Base-by-base conservation (phyloP, 129 eudicot species). In the Lonicera japonica region DNA sequence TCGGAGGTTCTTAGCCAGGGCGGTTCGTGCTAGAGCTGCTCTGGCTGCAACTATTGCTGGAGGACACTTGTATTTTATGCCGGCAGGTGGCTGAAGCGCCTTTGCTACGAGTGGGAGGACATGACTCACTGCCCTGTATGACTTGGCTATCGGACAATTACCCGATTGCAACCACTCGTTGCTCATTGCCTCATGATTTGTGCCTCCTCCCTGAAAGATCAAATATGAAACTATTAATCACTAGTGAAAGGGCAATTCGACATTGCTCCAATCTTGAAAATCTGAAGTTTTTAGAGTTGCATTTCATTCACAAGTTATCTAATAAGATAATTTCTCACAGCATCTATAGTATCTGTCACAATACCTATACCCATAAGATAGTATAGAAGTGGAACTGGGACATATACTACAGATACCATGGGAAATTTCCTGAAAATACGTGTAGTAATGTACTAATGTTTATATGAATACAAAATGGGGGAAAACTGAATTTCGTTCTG, bases 101-200 rank as follows among this genome's bases (percentile, higher is more conserved):
- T 88, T 85, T 4, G 96, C 92, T 43, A 94, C 83, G 14, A 88
- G 79, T 21, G 99, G 99, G 34, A 94, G 72, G 63, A 94, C 84
- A 45, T 75, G 38, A 45, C 85, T 77, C 17, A 94, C 96, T 54
- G 99, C 91, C 43, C 96, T 79, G 63, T 82, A 92, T 18, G 99
- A 92, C 77, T 92, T 92, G 36, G 99, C 99, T 58, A 92, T 80
- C 0, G 99, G 99, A 41, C 99, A 92, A 55, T 83, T 82, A 12
- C 99, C 99, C 16, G 63, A 82, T 85, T 94, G 85, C 45, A 88
- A 70, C 99, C 99, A 94, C 65, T 94, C 96, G 51, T 80, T 82
- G 54, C 96, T 73, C 83, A 85, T 66, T 47, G 96, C 82, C 69
- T 88, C 99, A 25, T 87, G 97, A 34, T 75, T 70, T 8, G 84